A percentile compares a stretch with the other conserved stretches of the same genome.
Conservation (phyloP, 345 rosid genomes). For the Barbarea vulgaris region DNA sequence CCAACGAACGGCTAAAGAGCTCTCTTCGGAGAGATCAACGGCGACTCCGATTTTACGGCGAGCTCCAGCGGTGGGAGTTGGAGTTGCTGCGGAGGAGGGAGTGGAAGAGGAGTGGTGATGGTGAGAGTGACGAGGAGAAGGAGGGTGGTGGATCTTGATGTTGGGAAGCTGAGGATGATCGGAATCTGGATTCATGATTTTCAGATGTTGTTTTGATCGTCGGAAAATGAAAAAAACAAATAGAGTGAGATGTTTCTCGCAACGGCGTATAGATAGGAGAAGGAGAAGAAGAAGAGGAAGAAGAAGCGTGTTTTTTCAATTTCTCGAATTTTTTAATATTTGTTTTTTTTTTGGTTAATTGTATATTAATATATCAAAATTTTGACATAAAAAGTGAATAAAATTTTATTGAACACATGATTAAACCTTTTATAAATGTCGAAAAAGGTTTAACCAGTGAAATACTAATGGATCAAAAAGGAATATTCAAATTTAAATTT, state of each 20-base stretch:
- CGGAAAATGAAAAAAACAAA: neutral
- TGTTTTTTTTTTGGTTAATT: neutral
- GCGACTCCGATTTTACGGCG: conserved; percentile 92
- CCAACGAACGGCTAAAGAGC: conserved; percentile 88
- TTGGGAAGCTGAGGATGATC: conserved; percentile 76
- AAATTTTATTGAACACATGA: too few relatives aligned
- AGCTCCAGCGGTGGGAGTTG: conserved; percentile 85
- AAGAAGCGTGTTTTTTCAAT: conserved; percentile 1
- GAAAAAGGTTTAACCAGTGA: neutral
- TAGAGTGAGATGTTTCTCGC: neutral
- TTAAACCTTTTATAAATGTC: too few relatives aligned
- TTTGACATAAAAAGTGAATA: too few relatives aligned
- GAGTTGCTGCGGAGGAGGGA: conserved; percentile 47
- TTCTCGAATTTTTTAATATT: neutral
- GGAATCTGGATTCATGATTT: conserved; percentile 42
- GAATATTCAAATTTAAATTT: neutral
- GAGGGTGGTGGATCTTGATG: conserved; percentile 77
- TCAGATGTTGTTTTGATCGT: conserved; percentile 17
- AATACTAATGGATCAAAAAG: neutral
- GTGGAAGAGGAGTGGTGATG: conserved; percentile 43
- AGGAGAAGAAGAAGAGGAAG: neutral
- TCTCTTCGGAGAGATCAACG: conserved; percentile 85
- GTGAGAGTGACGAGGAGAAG: conserved; percentile 52
- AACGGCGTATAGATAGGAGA: conserved; percentile 7
- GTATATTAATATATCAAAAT: too few relatives aligned